A percentile compares a stretch with the other conserved stretches of the same genome.
phyloP scores from a whole-genome alignment of 208 protist species.

The Leptomonas seymouri region DNA sequence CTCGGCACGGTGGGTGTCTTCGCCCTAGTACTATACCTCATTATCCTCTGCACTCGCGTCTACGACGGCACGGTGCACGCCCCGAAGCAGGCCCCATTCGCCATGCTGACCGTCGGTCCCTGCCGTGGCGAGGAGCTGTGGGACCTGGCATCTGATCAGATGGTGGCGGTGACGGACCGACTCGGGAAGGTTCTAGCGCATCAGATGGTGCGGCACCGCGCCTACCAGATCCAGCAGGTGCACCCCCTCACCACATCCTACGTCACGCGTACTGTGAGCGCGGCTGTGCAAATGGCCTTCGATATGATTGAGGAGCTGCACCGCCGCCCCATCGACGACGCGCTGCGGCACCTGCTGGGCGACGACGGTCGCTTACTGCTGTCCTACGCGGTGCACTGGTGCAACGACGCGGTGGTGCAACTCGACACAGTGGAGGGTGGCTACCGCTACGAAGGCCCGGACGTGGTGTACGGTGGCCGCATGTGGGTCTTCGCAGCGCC shows the following conservation, averaged over 20 bases:
- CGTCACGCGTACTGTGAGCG: conserved; percentile 50
- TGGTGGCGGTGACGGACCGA: conserved; percentile 56
- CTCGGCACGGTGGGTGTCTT: conserved; percentile 34
- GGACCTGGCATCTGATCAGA: conserved; percentile 61
- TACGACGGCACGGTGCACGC: conserved; percentile 68
- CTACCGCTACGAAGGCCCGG: conserved; percentile 68
- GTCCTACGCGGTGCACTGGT: conserved; percentile 83
- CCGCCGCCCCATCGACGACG: conserved; percentile 50
- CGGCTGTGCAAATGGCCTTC: conserved; percentile 67
- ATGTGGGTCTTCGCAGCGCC: conserved; percentile 79
- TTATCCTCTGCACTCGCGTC: conserved; percentile 44
- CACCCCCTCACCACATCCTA: conserved; percentile 73
- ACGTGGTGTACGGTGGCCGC: conserved; percentile 62
- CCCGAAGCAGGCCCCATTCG: conserved; percentile 75
- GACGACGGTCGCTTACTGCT: conserved; percentile 60
- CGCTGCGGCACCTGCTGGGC: conserved; percentile 58
- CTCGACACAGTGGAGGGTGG: conserved; percentile 32
- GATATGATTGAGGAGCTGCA: conserved; percentile 60
- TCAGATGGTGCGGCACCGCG: conserved; percentile 44
- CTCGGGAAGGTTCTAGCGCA: conserved; percentile 40
- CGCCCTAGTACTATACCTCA: conserved; percentile 25
- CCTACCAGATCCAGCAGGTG: conserved; percentile 71
- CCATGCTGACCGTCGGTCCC: conserved; percentile 65
- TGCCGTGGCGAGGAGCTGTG: conserved; percentile 69
- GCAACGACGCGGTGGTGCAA: conserved; percentile 61